These are phyloP conservation scores for Termitomyces sp. DNA, from an alignment of 768 basidiomycete species.

Conservation along the genomic window DNA sequence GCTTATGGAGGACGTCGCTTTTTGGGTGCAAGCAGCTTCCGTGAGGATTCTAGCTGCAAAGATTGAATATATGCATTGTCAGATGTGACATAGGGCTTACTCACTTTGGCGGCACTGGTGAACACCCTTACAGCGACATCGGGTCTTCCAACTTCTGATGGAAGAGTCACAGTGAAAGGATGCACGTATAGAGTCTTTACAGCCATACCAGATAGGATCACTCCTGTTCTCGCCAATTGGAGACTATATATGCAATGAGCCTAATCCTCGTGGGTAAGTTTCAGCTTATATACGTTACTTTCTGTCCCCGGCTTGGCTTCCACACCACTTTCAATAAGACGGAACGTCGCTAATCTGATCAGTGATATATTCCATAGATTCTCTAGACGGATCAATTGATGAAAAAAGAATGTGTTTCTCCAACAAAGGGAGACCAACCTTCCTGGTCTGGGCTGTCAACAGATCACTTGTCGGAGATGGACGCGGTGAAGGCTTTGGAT, in stretches of 20 bases:
- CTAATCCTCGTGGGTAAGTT: constrained; percentile 31
- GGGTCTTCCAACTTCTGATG: constrained; percentile 56
- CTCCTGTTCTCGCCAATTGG: constrained; percentile 73
- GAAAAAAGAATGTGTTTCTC: constrained; percentile 5
- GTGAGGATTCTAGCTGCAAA: constrained; percentile 51
- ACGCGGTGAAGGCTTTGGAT: constrained; percentile 36
- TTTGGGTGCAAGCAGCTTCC: constrained; percentile 44
- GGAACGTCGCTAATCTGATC: constrained; percentile 81
- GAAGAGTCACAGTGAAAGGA: constrained; percentile 11
- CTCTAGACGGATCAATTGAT: constrained; percentile 36
- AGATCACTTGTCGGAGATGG: constrained; percentile 52
- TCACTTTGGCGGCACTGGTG: constrained; percentile 76
- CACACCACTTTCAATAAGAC: constrained; percentile 77
- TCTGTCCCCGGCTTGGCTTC: constrained; percentile 66
- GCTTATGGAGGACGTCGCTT: constrained; percentile 48
- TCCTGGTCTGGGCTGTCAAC: constrained; percentile 78
- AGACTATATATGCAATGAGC: constrained; percentile 69
- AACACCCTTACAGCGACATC: constrained; percentile 63
- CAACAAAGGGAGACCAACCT: constrained; percentile 42
- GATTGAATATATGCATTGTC: constrained; percentile 12
- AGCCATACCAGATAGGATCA: constrained; percentile 64
- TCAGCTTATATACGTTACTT: constrained; percentile 44
- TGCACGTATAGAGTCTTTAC: constrained; percentile 1
- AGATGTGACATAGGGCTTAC: constrained; percentile 6
- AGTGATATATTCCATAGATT: constrained; percentile 66